Evolutionary conservation across 139 green algal genomes (phyloP).

Genomic region (Gonium pectorale): DNA sequence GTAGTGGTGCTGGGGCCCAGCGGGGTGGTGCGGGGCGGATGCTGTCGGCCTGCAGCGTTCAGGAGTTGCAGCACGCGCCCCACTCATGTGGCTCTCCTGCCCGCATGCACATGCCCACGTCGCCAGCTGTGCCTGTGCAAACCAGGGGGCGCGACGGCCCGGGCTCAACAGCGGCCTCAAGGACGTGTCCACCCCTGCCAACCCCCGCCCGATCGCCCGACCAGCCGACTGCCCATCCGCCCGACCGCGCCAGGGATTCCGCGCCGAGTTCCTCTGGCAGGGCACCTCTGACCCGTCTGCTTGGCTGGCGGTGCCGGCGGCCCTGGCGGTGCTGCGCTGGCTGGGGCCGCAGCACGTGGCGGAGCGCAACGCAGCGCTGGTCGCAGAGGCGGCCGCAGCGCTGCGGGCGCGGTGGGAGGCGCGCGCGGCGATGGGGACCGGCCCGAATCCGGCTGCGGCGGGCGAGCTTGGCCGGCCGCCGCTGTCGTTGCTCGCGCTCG

Average conservation of each 20-base stretch:
- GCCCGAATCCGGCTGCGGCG: neutral
- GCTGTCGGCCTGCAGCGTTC: too few species aligned
- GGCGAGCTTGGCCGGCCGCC: neutral
- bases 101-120: too few species aligned
- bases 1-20: too few species aligned
- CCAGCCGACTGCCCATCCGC: too few species aligned
- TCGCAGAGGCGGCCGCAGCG: constrained; percentile 19
- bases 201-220: too few species aligned
- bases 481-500: constrained; percentile 3
- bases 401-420: constrained; percentile 17
- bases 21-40: too few species aligned
- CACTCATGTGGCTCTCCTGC: too few species aligned
- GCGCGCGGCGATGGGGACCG: neutral
- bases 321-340: constrained; percentile 32
- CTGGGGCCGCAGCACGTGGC: constrained; percentile 20
- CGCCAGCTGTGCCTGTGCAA: too few species aligned
- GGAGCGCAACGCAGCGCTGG: constrained; percentile 18
- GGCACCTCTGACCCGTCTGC: constrained; percentile 63
- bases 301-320: constrained; percentile 62
- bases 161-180: too few species aligned
- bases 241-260: constrained; percentile 57
- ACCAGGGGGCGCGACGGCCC: too few species aligned
- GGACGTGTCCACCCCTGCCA: too few species aligned
- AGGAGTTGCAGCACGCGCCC: too few species aligned
- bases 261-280: constrained; percentile 72